These are phyloP conservation scores for Nasturtium officinale DNA, from an alignment of 345 rosid species.

Conservation along the genomic window DNA sequence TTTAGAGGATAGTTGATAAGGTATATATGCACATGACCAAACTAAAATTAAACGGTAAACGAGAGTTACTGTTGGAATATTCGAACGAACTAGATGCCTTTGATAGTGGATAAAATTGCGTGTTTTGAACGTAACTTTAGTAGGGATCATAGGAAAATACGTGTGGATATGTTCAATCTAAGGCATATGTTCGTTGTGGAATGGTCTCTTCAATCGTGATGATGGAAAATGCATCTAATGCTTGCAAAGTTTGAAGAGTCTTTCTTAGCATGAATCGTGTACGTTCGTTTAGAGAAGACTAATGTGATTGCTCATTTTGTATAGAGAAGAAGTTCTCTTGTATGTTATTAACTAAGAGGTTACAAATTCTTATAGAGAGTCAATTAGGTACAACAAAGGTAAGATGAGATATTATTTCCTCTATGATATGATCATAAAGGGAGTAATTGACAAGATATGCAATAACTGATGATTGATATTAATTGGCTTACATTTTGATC, in stretches of 20 bases:
- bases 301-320: background rate
- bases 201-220: background rate
- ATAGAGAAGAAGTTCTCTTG: too few species aligned
- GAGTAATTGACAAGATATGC: too few species aligned
- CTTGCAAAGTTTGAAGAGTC: conserved; percentile 24
- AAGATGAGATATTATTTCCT: too few species aligned
- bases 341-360: too few species aligned
- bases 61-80: conserved; percentile 9
- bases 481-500: background rate
- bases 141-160: background rate
- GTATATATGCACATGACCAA: background rate
- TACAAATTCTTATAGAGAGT: too few species aligned
- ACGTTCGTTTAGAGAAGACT: background rate
- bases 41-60: background rate
- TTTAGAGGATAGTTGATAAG: conserved; percentile 1
- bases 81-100: conserved; percentile 18
- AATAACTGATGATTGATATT: too few species aligned
- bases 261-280: background rate
- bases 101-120: conserved; percentile 18
- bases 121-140: conserved; percentile 29
- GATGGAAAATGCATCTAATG: conserved; percentile 29
- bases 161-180: background rate
- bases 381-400: too few species aligned
- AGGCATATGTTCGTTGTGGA: background rate
- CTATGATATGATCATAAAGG: too few species aligned